Base-by-base conservation (phyloP, 768 basidiomycete species). In the Chiua virens region DNA sequence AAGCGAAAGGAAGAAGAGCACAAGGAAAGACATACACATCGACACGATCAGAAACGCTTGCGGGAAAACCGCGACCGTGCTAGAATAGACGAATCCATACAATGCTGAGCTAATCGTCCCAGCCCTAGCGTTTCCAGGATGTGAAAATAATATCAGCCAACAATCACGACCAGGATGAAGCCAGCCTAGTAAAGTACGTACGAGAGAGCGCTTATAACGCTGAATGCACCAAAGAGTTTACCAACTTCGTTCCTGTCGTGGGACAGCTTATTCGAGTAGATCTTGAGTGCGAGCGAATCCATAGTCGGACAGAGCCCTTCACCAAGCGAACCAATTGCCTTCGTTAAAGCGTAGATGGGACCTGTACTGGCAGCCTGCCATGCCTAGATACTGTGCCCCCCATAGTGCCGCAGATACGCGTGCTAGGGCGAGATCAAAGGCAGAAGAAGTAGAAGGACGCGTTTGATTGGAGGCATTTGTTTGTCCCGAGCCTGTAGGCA, bases 151-250 rank as follows among this genome's bases (percentile, higher is more conserved):
- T 17, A 17, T 34, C 34, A 34, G 30, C 15, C 40, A 18, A 38
- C 38, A 14, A 22, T 20, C 42, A 20, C 28, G 20, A 41, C 28
- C 32, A 14, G 15, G 4, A 14, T 21, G n/a, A 32, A 14, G 32
- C 49, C 18, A 47, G 44, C 17, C 32, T 34, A 49, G 22, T 5
- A 2, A 5, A 49, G 53, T 18, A 43, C 74, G 42, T 58, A 86
- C 82, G 83, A 75, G 10, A 92, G 61, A 7, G 87, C 82, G 53
- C 87, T 81, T 4, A 92, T 57, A 22, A 94, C 87, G 49, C 85
- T 83, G 50, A 94, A 57, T 4, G 83, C 91, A 13, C 91, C 93
- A 61, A 93, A 94, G 15, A 97, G 73, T 58, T 74, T 77, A 3
- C 92, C 93, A 14, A 76, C 73, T 60, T 92, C 87, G 13, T 73